These are phyloP conservation scores for Candida silvicultrix DNA, from an alignment of 805 yeast genomes.

Conservation along the genomic window DNA sequence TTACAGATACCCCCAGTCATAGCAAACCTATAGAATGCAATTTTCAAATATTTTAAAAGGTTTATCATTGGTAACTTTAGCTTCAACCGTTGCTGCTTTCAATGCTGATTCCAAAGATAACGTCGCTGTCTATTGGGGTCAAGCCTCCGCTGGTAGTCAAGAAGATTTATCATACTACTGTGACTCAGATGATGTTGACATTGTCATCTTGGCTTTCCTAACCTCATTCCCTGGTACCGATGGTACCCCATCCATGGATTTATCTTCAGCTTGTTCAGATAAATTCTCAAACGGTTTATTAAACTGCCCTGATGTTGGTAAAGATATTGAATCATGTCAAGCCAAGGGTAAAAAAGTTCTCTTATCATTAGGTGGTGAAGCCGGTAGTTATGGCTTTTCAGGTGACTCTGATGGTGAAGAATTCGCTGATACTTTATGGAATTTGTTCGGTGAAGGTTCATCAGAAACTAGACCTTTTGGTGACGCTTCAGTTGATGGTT, in stretches of 20 bases:
- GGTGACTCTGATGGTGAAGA: constrained; percentile 68
- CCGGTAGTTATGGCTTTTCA: constrained; percentile 81
- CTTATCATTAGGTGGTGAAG: constrained; percentile 70
- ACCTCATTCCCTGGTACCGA: constrained; percentile 43
- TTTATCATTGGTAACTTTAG: constrained; percentile 5
- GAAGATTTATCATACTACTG: constrained; percentile 49
- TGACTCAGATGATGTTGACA: constrained; percentile 60
- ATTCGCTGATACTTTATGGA: constrained; percentile 56
- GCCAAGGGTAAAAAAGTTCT: constrained; percentile 70
- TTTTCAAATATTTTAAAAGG: constrained; percentile 1
- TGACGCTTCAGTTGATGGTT: constrained; percentile 79
- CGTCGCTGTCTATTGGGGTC: constrained; percentile 88
- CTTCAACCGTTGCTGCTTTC: constrained; percentile 20
- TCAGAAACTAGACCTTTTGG: constrained; percentile 57
- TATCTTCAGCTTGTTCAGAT: constrained; percentile 47
- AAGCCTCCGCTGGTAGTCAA: constrained; percentile 63
- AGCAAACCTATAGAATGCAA: constrained; percentile 5
- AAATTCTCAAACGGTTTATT: constrained; percentile 33
- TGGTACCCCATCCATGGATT: constrained; percentile 37
- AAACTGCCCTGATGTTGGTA: constrained; percentile 51
- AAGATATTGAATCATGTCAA: constrained; percentile 77
- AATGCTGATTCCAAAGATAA: constrained; percentile 40
- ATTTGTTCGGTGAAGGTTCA: constrained; percentile 57
- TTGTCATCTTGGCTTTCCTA: constrained; percentile 67
- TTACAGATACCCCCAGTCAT: neutral